Conservation (phyloP, 306 rosid genomes). For the Malus sieversii region DNA sequence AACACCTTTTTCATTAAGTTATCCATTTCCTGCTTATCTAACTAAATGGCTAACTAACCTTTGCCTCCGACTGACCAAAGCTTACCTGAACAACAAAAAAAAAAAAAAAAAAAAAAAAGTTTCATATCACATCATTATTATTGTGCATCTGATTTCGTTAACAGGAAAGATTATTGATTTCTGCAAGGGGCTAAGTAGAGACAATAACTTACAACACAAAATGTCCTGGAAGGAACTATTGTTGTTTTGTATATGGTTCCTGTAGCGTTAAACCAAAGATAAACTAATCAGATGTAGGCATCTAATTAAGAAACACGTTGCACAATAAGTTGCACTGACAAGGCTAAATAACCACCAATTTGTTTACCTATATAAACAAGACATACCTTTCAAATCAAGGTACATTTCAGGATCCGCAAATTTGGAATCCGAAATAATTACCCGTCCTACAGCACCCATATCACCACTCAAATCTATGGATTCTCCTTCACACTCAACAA, state of each 20-base stretch:
- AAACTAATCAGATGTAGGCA: conserved; percentile 25
- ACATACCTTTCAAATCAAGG: conserved; percentile 78
- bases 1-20: neutral
- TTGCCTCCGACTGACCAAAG: conserved; percentile 91
- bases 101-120: neutral
- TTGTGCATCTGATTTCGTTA: neutral
- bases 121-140: conserved; percentile 18
- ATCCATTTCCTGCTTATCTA: conserved; percentile 3
- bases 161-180: neutral
- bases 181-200: conserved; percentile 19
- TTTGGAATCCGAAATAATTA: conserved; percentile 57
- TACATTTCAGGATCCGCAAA: conserved; percentile 58
- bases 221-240: conserved; percentile 86
- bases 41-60: conserved; percentile 44
- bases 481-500: conserved; percentile 90
- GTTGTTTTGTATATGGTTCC: conserved; percentile 87
- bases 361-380: neutral
- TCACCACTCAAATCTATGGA: conserved; percentile 91
- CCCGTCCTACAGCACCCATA: conserved; percentile 82
- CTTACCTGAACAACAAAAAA: conserved; percentile 52
- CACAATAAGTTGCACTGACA: neutral
- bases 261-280: conserved; percentile 39
- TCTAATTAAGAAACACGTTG: neutral
- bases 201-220: conserved; percentile 67
- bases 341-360: neutral